A percentile compares a stretch with the other conserved stretches of the same genome.
These are phyloP conservation scores for Aspergillus luchuensis DNA, from an alignment of 2,329 filamentous ascomycete species.

Conservation along the genomic window DNA sequence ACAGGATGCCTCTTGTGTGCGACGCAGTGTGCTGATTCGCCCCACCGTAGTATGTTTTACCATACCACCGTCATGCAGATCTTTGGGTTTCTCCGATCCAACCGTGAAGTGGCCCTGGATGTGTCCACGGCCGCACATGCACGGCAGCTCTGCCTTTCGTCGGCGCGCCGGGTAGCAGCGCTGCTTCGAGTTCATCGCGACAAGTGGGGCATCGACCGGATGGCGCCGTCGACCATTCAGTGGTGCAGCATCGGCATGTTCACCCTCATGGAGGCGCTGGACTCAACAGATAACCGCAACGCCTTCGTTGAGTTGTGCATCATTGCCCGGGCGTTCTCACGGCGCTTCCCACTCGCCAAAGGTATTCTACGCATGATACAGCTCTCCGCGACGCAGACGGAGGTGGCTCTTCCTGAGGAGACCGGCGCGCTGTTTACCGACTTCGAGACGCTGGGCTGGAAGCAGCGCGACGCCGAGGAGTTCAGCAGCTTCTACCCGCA, in stretches of 20 bases:
- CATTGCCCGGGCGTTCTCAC: constrained; percentile 26
- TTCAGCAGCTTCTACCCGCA: constrained; percentile 33
- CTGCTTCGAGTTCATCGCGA: constrained; percentile 29
- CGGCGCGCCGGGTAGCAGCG: constrained; percentile 25
- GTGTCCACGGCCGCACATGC: constrained; percentile 15
- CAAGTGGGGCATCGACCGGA: constrained; percentile 34
- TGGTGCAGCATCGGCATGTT: constrained; percentile 30
- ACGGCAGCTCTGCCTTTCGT: constrained; percentile 21
- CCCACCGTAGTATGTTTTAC: constrained; percentile 26
- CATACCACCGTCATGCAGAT: constrained; percentile 32
- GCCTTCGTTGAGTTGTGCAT: constrained; percentile 33
- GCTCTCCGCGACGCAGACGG: constrained; percentile 27
- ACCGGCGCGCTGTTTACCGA: constrained; percentile 26
- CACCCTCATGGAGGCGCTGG: constrained; percentile 30
- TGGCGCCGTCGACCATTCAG: constrained; percentile 29
- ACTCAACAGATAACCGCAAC: constrained; percentile 22
- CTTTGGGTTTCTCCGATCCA: constrained; percentile 28
- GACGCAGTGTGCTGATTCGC: neutral
- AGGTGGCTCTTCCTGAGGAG: constrained; percentile 27
- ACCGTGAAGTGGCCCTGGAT: constrained; percentile 5
- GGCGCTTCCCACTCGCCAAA: constrained; percentile 29
- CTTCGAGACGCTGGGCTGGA: constrained; percentile 25
- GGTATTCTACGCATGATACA: constrained; percentile 33
- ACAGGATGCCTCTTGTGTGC: too few species aligned
- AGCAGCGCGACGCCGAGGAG: constrained; percentile 12